phyloP scores from a whole-genome alignment of 192 early-diverging fungal species.

The Gigaspora rosea region DNA sequence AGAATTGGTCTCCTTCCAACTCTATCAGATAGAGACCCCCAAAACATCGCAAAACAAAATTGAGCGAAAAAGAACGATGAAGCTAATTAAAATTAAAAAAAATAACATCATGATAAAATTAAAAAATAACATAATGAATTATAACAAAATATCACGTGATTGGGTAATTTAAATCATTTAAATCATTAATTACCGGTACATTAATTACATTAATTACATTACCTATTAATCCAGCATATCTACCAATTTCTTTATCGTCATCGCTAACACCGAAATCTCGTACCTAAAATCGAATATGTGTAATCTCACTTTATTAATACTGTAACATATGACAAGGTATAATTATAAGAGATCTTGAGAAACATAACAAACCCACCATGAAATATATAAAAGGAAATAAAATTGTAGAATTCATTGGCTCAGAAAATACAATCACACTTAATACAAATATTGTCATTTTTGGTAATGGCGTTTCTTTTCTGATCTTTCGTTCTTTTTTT shows the following conservation, averaged over 20 bases:
- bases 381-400: slow-evolving; percentile 87
- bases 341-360: not conserved
- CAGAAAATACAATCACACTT: slow-evolving; percentile 50
- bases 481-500: no score
- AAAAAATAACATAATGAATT: not conserved
- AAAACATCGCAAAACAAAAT: slow-evolving; percentile 68
- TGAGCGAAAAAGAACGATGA: slow-evolving; percentile 73
- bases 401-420: slow-evolving; percentile 72
- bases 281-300: slow-evolving; percentile 42
- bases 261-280: slow-evolving; percentile 70
- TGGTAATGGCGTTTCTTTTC: slow-evolving; percentile 34
- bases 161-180: not conserved
- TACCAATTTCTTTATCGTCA: slow-evolving; percentile 77
- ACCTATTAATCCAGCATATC: slow-evolving; percentile 75
- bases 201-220: slow-evolving; percentile 27
- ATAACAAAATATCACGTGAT: not conserved
- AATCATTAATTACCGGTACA: no score
- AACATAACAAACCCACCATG: slow-evolving; percentile 54
- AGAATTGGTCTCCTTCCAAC: slow-evolving; percentile 82
- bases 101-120: not conserved
- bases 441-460: slow-evolving; percentile 45
- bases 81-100: slow-evolving; percentile 35
- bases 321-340: not conserved
- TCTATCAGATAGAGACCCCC: slow-evolving; percentile 76
- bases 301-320: not conserved